Percentiles rank a stretch among this genome's conserved stretches.
Conservation (phyloP, 805 yeast species). For the Nakazawaea ishiwadae region DNA sequence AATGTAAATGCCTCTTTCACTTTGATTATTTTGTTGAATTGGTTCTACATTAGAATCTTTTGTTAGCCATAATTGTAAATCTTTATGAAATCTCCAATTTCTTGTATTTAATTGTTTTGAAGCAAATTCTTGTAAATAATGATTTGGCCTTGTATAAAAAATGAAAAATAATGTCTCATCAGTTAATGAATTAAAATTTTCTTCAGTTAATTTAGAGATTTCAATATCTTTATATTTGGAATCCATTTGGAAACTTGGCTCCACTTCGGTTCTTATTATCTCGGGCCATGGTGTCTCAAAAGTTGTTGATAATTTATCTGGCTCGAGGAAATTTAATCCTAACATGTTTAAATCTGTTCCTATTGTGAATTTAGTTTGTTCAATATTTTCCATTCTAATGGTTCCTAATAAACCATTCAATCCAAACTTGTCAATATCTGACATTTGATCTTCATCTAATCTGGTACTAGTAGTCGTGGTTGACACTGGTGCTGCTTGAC, state of each 20-base stretch:
- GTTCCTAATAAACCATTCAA: conserved; percentile 58
- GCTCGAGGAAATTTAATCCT: conserved; percentile 52
- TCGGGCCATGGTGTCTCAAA: conserved; percentile 96
- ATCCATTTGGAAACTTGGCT: conserved; percentile 57
- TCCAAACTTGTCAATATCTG: conserved; percentile 62
- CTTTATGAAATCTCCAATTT: conserved; percentile 97
- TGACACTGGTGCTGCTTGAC: background rate
- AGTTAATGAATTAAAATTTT: conserved; percentile 42
- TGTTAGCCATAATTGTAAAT: conserved; percentile 93
- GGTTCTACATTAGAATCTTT: conserved; percentile 91
- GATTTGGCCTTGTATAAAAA: conserved; percentile 90
- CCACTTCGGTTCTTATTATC: conserved; percentile 84
- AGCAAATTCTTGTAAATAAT: conserved; percentile 88
- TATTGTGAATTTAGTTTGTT: conserved; percentile 60
- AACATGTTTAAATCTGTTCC: conserved; percentile 70
- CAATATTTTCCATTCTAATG: conserved; percentile 57
- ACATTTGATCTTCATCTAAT: conserved; percentile 19
- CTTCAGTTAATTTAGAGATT: conserved; percentile 24
- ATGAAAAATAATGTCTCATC: conserved; percentile 93
- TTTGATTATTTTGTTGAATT: conserved; percentile 68
- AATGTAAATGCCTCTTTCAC: conserved; percentile 89
- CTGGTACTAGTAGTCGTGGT: conserved; percentile 2
- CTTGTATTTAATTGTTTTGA: conserved; percentile 87
- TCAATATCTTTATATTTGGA: conserved; percentile 24
- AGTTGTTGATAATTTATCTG: conserved; percentile 47